Evolutionary conservation across 2,329 filamentous ascomycete genomes (phyloP), one percentile per base, ranked within the genome.

Genomic region (Penicillium sp.): DNA sequence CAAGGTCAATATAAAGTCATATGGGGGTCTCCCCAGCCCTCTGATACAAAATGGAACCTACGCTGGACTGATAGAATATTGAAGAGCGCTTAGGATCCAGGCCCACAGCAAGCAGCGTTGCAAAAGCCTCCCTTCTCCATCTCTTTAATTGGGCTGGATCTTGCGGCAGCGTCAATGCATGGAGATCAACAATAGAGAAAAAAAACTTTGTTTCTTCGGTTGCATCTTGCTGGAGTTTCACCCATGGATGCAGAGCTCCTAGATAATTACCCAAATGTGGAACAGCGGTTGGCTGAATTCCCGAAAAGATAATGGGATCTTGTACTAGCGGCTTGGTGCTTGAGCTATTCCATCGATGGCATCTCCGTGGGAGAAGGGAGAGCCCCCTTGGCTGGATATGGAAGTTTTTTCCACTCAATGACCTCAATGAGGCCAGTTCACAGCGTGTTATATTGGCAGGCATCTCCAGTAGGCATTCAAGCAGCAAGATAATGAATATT

Each of bases 251-350:
- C 51, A 99, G 77, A 14, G 94, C 94, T 26, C 94, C 94, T 10
- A 96, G 82, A 73, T 97, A 99, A 76, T 99, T 99, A 51, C 94
- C 94, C 29, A 99, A 77, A 72, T 99, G 94, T 13, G 94, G 94
- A 23, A 95, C 82, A 34, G 93, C 94, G 0, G 94, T 99, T 16
- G 94, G 94, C 73, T 99, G 94, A 64, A 99, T 99, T 49, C 92
- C 94, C 3, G 94, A 97, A 78, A 99, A 97, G 66, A 97, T 84
- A 55, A 88, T 79, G 51, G 79, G 61, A 8, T 61, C 55, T 41
- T 58, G 53, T 14, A 43, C 34, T 44, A 54, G 60, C 13, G 47
- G 18, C 26, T 40, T 52, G 19, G 46, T 42, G 43, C 16, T 56
- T 36, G 59, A 56, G 44, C 55, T 62, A 34, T 46, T 56, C 42